Conservation (phyloP, 2,329 filamentous ascomycete species). For the Ascochyta clinopodiicola region DNA sequence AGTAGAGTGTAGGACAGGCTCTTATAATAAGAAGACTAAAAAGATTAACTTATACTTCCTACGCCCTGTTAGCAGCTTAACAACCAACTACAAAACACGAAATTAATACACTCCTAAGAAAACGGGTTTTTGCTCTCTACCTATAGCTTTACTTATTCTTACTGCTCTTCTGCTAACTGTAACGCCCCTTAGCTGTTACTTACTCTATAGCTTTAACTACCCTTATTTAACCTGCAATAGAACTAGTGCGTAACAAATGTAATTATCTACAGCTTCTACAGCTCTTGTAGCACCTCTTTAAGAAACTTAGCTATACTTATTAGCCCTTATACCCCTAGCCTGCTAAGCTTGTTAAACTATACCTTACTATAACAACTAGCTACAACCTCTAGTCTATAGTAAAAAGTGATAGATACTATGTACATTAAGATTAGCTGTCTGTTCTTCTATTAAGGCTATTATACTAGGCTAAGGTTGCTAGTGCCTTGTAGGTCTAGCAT, state of each 20-base stretch:
- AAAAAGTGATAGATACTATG: constrained; percentile 1
- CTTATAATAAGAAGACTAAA: background rate
- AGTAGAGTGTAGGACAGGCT: background rate
- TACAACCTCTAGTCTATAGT: background rate
- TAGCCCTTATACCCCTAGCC: background rate
- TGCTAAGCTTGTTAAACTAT: constrained; percentile 2
- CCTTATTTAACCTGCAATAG: background rate
- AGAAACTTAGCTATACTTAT: background rate
- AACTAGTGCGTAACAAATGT: background rate
- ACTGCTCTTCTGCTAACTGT: background rate
- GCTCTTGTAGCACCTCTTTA: background rate
- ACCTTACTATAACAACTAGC: constrained; percentile 7
- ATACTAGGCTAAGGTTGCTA: background rate
- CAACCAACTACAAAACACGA: background rate
- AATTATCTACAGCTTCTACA: background rate
- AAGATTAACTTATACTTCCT: constrained; percentile 1
- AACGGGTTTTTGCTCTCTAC: background rate
- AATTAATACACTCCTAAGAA: background rate
- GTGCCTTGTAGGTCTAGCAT: background rate
- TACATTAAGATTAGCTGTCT: background rate
- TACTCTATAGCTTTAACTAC: background rate
- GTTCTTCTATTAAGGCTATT: background rate
- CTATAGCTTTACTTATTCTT: background rate
- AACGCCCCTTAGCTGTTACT: background rate
- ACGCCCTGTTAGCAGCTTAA: constrained; percentile 1